Base-by-base conservation (phyloP, 1,284 basidiomycete genomes). In the Pascua sp. region DNA sequence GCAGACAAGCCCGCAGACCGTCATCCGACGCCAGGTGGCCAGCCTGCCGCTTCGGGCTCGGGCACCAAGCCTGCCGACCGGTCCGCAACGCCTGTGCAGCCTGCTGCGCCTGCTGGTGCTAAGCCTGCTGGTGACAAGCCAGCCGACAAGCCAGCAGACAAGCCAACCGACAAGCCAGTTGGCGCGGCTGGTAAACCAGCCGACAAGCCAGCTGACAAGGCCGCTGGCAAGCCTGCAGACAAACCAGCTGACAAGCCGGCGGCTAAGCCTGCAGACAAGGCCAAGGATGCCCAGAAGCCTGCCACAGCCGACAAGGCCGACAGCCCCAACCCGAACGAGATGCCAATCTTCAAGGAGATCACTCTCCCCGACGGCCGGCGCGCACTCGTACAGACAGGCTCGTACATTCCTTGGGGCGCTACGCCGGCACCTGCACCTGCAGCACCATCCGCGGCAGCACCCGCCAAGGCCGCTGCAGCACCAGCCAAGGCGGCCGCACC, bases 311-410 rank as follows among this genome's bases (percentile, higher is more conserved):
- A 32, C 47, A 36, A 53, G n/a, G 56, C 18, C 12, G 55, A 54
- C 37, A 5, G 49, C 11, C 47, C 11, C 43, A 55, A 59, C 53
- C 24, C 24, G 24, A 32, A 56, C 32, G 50, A 57, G 15, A 47
- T 62, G 8, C 53, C 63, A 8, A 51, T 67, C 12, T 57, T 69
- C 45, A 64, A 71, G 44, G 54, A 63, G 42, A 51, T 72, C 38
- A 59, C 59, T 2, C 55, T 75, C 3, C 70, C 72, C 10, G 67
- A 71, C 54, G 72, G 72, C 16, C 47, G 49, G 11, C 54, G 16
- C 12, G 70, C 67, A 4, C 68, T 68, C 45, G 56, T 71, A 18
- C 55, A 53, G 51, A 50, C 51, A 0, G 56, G 51, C 24, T 43
- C 50, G 24, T 32, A 32, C 24, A 32, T 32, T 32, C 24, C 24